phyloP scores from a whole-genome alignment of 495 filamentous ascomycete species.

The Pyrenula aspistea region DNA sequence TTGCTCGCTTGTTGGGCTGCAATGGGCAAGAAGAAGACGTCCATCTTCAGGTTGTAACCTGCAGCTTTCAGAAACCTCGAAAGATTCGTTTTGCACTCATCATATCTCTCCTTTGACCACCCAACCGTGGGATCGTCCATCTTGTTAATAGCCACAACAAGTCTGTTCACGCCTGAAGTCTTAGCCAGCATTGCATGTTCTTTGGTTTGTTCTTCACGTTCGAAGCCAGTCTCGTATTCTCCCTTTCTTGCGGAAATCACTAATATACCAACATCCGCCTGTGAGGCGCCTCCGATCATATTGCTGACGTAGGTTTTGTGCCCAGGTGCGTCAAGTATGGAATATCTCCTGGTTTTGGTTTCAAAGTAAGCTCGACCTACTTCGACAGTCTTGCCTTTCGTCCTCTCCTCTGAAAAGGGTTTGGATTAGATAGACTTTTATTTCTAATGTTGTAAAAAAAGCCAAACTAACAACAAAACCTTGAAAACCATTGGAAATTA shows the following conservation, averaged over 20 bases:
- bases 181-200: conserved; percentile 96
- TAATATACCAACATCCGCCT: too few relatives aligned
- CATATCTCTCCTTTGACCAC: conserved; percentile 88
- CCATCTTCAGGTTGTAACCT: conserved; percentile 84
- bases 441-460: too few relatives aligned
- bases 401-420: too few relatives aligned
- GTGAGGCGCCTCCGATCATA: conserved; percentile 94
- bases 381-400: too few relatives aligned
- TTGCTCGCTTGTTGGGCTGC: conserved; percentile 74
- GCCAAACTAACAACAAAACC: too few relatives aligned
- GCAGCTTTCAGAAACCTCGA: conserved; percentile 75
- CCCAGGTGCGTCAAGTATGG: conserved; percentile 89
- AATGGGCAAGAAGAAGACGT: conserved; percentile 92
- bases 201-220: conserved; percentile 90
- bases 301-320: conserved; percentile 93
- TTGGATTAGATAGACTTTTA: too few relatives aligned
- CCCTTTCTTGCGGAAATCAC: conserved; percentile 96
- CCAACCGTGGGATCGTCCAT: conserved; percentile 97
- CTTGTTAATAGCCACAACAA: conserved; percentile 91
- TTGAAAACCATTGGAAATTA: too few relatives aligned
- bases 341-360: conserved; percentile 77
- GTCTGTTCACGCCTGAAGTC: conserved; percentile 94
- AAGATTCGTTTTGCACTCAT: conserved; percentile 86
- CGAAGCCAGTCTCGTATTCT: conserved; percentile 98
- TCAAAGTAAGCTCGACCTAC: conserved; percentile 96